Conservation (phyloP, 2,329 filamentous ascomycete genomes). For the Alternaria sp. region DNA sequence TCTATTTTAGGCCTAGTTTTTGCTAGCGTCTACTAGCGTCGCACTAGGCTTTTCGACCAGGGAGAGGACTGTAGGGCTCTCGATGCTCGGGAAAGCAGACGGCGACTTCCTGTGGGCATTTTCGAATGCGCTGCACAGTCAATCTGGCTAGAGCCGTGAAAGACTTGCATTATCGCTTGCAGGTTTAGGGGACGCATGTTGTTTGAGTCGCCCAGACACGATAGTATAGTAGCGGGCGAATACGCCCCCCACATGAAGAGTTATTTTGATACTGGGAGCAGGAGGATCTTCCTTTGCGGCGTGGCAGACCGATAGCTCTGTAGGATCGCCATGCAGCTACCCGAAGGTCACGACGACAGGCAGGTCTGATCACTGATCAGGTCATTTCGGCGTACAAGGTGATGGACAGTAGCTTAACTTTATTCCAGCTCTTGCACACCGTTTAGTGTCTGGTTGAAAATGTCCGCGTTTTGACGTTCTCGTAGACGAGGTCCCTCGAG, state of each 20-base stretch:
- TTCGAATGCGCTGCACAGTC: neutral
- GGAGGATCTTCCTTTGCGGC: conserved; percentile 1
- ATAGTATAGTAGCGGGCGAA: neutral
- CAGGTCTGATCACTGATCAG: conserved; percentile 1
- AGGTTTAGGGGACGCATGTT: neutral
- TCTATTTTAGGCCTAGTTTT: no score
- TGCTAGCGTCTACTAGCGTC: no score
- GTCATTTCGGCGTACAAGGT: neutral
- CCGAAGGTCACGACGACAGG: conserved; percentile 6
- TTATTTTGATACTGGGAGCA: neutral
- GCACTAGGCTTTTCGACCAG: no score
- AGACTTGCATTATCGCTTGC: neutral
- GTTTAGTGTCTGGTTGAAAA: neutral
- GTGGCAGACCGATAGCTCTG: neutral
- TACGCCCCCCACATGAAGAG: conserved; percentile 1
- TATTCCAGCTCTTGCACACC: conserved; percentile 2
- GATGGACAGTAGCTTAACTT: conserved; percentile 3
- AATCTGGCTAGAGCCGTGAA: neutral
- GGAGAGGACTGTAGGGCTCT: no score
- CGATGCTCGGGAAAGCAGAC: neutral
- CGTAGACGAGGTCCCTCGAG: conserved; percentile 5
- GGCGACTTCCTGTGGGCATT: neutral
- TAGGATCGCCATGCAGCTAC: conserved; percentile 10
- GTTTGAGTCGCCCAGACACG: neutral
- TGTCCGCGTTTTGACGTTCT: conserved; percentile 2